A percentile compares a stretch with the other conserved stretches of the same genome.
These are phyloP conservation scores for Chlamydomonas applanata DNA, from an alignment of 139 green algal genomes.

Conservation along the genomic window DNA sequence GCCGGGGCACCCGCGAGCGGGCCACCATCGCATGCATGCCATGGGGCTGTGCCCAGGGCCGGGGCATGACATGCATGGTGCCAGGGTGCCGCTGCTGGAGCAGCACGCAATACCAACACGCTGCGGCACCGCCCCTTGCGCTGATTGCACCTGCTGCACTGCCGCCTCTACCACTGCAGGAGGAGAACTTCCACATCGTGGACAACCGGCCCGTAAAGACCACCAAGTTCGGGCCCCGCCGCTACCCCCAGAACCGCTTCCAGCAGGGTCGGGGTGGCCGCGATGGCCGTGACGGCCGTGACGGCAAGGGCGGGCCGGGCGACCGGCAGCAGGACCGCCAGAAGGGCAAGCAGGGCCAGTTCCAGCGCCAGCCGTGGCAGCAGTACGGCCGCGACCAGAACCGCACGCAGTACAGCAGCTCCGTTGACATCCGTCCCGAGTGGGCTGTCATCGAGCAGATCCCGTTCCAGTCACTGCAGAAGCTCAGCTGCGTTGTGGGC, in stretches of 20 bases:
- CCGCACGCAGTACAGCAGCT: slow-evolving; percentile 22
- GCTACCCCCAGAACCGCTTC: slow-evolving; percentile 67
- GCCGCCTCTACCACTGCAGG: slow-evolving; percentile 48
- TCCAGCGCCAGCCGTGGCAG: slow-evolving; percentile 30
- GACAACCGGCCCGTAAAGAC: slow-evolving; percentile 82
- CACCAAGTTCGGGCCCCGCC: slow-evolving; percentile 47
- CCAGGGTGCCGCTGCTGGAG: not conserved
- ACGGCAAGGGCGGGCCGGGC: slow-evolving; percentile 36
- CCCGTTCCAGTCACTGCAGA: slow-evolving; percentile 72
- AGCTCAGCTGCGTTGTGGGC: slow-evolving; percentile 70
- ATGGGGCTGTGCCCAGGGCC: not conserved
- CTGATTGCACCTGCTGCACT: no score
- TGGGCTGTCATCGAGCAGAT: slow-evolving; percentile 96
- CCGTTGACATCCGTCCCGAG: slow-evolving; percentile 63
- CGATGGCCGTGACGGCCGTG: slow-evolving; percentile 49
- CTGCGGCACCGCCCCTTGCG: no score
- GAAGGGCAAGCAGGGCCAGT: slow-evolving; percentile 29
- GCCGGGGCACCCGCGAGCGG: no score
- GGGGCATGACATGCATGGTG: not conserved
- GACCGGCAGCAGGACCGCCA: slow-evolving; percentile 31
- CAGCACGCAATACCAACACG: not conserved
- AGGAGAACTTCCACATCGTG: slow-evolving; percentile 95
- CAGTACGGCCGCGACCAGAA: slow-evolving; percentile 49
- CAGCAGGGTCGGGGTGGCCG: slow-evolving; percentile 33
- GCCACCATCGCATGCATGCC: no score